A percentile compares a stretch with the other conserved stretches of the same genome.
Conservation (phyloP, 495 filamentous ascomycete species). For the Aspergillus sparsus region DNA sequence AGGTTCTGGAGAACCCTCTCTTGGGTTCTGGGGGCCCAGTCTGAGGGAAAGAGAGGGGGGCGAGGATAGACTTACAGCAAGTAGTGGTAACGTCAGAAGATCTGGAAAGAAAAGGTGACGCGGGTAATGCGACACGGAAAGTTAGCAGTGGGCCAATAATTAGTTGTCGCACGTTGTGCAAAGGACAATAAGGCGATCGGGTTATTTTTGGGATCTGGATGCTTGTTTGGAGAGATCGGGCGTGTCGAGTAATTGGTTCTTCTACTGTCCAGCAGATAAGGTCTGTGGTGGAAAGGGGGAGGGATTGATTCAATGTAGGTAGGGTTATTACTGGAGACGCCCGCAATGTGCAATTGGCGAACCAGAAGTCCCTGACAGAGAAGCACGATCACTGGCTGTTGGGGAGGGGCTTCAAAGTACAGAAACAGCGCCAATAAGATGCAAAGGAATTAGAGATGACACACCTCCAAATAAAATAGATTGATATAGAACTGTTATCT, state of each 20-base stretch:
- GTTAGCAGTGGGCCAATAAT: constrained; percentile 39
- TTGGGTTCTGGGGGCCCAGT: constrained; percentile 18
- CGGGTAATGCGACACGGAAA: constrained; percentile 34
- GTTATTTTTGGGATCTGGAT: constrained; percentile 29
- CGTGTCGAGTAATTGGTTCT: constrained; percentile 26
- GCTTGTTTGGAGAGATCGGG: constrained; percentile 27
- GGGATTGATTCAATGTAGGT: constrained; percentile 1
- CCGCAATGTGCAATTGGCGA: constrained; percentile 48
- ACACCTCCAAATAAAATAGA: constrained; percentile 17
- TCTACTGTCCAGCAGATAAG: constrained; percentile 18
- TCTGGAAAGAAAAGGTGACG: constrained; percentile 32
- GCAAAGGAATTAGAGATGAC: constrained; percentile 9
- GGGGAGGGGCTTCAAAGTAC: constrained; percentile 16
- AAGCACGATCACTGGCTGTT: constrained; percentile 29
- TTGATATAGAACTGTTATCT: constrained; percentile 7
- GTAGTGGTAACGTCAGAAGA: constrained; percentile 32
- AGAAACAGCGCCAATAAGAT: constrained; percentile 22
- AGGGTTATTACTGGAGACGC: constrained; percentile 28
- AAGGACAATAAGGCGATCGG: constrained; percentile 24
- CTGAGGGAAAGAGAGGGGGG: constrained; percentile 7
- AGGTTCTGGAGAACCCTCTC: constrained; percentile 20
- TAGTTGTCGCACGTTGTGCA: constrained; percentile 40
- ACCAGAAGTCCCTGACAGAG: constrained; percentile 43
- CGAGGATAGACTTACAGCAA: constrained; percentile 24
- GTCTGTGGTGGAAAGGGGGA: not conserved